Base-by-base conservation (phyloP, 768 basidiomycete species). In the Mrakia blollopis region DNA sequence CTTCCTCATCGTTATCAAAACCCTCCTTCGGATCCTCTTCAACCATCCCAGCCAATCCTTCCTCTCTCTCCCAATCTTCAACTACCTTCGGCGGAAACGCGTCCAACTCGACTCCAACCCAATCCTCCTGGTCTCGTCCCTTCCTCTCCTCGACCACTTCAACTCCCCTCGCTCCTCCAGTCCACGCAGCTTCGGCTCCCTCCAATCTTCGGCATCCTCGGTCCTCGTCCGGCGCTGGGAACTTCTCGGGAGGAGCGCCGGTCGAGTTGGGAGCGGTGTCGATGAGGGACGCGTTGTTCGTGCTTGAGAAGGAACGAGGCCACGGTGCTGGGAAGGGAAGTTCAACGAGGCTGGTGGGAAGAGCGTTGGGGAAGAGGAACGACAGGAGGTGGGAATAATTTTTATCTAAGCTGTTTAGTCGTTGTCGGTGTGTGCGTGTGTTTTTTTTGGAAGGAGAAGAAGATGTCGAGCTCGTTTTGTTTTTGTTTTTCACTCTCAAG, bases 251-350 rank as follows among this genome's bases (percentile, higher is more conserved):
- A 52, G 28, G 35, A 61, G 25, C 21, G 44, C 37, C 37, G 41
- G 39, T 44, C 28, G 35, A 44, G 35, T 4, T 37, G 25, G 61
- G 73, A 50, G 21, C 37, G n/a, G 85, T 94, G 71, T 92, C 90
- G 3, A 85, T 93, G 84, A 85, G 89, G 52, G 93, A 95, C 84
- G 90, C 92, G 3, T 86, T 94, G 86, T 94, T 94, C 83, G 92
- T 92, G 16, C 86, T 95, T 74, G 91, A 92, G 82, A 90, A 88
- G 25, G 65, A 76, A 65, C 60, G 73, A 35, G 68, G 62, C 39
- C 72, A 65, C 39, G 77, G 73, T 23, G 72, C 72, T 16, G 77
- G 77, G 14, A 72, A 69, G 47, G 72, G 72, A 8, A 68, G 72
- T 30, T 72, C 73, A 35, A 60, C 72, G 37, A 67, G 57, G 50